Percentiles rank a stretch among this genome's conserved stretches.
phyloP scores from a whole-genome alignment of 306 rosid genomes.

The Astragalus glycyphyllos region DNA sequence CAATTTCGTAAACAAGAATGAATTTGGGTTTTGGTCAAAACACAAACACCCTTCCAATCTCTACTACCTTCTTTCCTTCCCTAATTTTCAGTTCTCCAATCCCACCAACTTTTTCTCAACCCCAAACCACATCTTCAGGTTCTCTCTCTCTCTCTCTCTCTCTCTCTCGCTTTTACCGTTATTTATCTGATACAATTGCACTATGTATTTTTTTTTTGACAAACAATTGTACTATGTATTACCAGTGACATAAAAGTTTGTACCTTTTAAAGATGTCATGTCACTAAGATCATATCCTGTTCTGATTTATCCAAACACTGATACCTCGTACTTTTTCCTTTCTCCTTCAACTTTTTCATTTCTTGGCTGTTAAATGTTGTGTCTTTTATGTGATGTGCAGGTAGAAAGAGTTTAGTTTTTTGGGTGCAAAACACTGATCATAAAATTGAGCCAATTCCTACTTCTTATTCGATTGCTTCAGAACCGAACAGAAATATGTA shows the following conservation, averaged over 20 bases:
- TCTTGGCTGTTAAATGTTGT: slow-evolving; percentile 34
- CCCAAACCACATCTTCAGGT: slow-evolving; percentile 45
- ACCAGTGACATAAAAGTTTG: slow-evolving; percentile 17
- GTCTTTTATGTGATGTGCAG: slow-evolving; percentile 43
- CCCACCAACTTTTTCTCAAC: slow-evolving; percentile 6
- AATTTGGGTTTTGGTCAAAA: slow-evolving; percentile 43
- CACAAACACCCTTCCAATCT: slow-evolving; percentile 27
- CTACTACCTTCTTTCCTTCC: slow-evolving; percentile 27
- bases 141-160: neutral
- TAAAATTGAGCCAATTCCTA: slow-evolving; percentile 45
- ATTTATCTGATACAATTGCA: neutral
- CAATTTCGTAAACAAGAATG: slow-evolving; percentile 37
- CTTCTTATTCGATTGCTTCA: slow-evolving; percentile 59
- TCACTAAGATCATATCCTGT: too few species aligned
- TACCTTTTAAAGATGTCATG: neutral
- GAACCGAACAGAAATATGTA: slow-evolving; percentile 61
- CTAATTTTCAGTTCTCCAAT: slow-evolving; percentile 27
- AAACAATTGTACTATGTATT: neutral
- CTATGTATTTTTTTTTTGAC: neutral
- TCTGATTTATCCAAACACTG: too few species aligned
- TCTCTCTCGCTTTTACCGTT: neutral
- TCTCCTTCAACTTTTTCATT: neutral
- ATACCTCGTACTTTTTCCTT: too few species aligned
- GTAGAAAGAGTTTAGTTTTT: slow-evolving; percentile 45
- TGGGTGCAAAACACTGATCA: slow-evolving; percentile 49